Evolutionary conservation across 2,329 filamentous ascomycete species (phyloP).

Genomic region (Colletotrichum magnum): DNA sequence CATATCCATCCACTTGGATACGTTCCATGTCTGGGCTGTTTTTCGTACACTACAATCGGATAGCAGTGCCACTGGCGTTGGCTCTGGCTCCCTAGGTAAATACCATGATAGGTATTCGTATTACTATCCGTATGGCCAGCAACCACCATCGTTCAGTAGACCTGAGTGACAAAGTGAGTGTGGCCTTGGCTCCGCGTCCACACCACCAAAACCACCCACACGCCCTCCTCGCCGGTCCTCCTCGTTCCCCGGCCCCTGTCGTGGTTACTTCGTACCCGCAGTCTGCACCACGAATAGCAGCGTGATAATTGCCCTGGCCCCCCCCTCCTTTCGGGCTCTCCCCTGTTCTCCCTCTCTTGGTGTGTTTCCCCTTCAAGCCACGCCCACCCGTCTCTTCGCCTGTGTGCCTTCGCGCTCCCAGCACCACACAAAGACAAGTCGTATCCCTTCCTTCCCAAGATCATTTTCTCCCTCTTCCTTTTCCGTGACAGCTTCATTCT

Average conservation of each 20-base stretch:
- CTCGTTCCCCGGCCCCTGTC: constrained; percentile 28
- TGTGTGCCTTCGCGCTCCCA: constrained; percentile 21
- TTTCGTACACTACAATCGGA: too few species aligned
- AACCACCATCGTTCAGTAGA: too few species aligned
- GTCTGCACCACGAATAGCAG: constrained; percentile 38
- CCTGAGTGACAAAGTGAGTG: too few species aligned
- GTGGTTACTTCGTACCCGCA: constrained; percentile 38
- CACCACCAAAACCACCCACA: too few species aligned
- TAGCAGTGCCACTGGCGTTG: too few species aligned
- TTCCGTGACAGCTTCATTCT: constrained; percentile 41
- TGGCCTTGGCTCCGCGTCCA: too few species aligned
- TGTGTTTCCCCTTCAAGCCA: constrained; percentile 40
- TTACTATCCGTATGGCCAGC: too few species aligned
- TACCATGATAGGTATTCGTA: too few species aligned
- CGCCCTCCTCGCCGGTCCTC: background rate
- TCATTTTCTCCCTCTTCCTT: constrained; percentile 35
- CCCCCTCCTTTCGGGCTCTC: constrained; percentile 24
- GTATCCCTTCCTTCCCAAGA: constrained; percentile 33
- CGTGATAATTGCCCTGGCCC: constrained; percentile 37
- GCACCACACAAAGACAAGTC: constrained; percentile 35
- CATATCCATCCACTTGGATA: too few species aligned
- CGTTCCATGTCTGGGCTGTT: background rate
- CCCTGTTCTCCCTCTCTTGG: constrained; percentile 33
- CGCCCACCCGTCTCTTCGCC: constrained; percentile 22
- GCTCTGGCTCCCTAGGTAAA: too few species aligned